Percentiles rank a stretch among this genome's conserved stretches.
Evolutionary conservation across 345 rosid genomes (phyloP).

Genomic region (Eucalyptus regnans): DNA sequence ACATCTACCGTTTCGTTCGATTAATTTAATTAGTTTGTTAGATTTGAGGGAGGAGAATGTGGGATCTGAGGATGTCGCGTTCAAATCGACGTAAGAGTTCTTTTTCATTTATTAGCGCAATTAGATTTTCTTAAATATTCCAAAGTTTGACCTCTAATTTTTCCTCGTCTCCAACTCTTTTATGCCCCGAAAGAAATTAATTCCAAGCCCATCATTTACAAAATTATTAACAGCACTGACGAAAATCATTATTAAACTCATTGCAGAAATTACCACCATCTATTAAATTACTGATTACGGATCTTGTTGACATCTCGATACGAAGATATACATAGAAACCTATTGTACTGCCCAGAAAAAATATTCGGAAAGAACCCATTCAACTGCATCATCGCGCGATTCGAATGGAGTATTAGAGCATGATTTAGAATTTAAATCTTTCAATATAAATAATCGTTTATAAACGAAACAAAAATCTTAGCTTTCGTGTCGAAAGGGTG

Average conservation of each 20-base stretch:
- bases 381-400: not conserved
- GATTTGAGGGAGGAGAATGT: not conserved
- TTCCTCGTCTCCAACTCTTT: not conserved
- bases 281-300: not conserved
- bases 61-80: not conserved
- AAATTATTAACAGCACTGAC: not conserved
- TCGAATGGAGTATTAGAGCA: not conserved
- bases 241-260: not conserved
- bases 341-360: not conserved
- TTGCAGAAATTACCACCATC: not conserved
- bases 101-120: not conserved
- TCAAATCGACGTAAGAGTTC: not conserved
- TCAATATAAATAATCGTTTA: not conserved
- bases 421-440: not conserved
- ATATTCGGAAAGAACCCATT: too few relatives aligned
- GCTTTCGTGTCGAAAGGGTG: not conserved
- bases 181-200: not conserved
- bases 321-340: not conserved
- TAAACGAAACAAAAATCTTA: too few relatives aligned
- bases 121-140: not conserved
- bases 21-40: not conserved
- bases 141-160: not conserved
- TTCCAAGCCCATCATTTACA: not conserved
- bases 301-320: not conserved
- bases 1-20: not conserved